Evolutionary conservation across 179 eudicot species (phyloP).

Genomic region (Drosera spatulata): DNA sequence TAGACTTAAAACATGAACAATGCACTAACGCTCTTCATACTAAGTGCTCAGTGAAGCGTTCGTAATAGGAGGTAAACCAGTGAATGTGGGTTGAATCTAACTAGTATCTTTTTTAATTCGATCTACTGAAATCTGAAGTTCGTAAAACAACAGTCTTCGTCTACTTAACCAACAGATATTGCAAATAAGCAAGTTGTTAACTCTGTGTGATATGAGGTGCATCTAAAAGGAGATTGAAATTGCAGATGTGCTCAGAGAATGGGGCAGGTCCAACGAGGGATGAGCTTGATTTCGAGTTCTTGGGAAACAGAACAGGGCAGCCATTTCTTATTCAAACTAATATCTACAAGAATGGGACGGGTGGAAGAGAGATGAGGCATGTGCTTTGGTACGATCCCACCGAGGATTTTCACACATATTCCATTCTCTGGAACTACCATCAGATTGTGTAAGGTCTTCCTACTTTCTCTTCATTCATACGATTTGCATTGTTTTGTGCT

Average conservation of each 20-base stretch:
- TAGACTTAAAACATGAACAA: no score
- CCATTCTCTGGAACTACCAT: constrained; percentile 77
- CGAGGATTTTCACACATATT: constrained; percentile 74
- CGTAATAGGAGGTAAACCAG: no score
- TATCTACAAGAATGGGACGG: constrained; percentile 79
- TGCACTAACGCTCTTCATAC: no score
- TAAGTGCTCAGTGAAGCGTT: no score
- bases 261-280: constrained; percentile 82
- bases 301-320: constrained; percentile 82
- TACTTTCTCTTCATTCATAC: not conserved
- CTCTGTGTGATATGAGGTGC: not conserved
- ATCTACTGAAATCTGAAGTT: no score
- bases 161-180: not conserved
- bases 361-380: constrained; percentile 81
- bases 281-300: constrained; percentile 88
- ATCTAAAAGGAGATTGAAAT: not conserved
- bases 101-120: no score
- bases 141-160: no score
- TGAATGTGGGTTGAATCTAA: no score
- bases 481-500: no score
- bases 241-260: constrained; percentile 84
- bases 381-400: constrained; percentile 91
- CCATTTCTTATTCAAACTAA: constrained; percentile 85
- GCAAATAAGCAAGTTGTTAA: not conserved
- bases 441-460: constrained; percentile 59